Base-by-base conservation (phyloP, 495 filamentous ascomycete species). In the Neurospora sp. region DNA sequence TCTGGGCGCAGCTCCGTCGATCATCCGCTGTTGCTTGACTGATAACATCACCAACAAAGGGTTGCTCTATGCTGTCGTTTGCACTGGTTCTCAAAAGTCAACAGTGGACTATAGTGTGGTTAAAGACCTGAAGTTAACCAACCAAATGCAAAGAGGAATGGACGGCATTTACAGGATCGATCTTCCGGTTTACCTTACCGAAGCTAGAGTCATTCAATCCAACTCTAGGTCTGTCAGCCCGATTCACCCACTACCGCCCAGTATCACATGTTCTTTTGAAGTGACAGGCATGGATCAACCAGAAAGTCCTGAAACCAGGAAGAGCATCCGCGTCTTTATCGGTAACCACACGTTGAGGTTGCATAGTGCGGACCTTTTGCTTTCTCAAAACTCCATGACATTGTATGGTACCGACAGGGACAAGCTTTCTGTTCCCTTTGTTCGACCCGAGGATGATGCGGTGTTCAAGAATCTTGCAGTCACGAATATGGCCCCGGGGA, bases 1-100 rank as follows among this genome's bases (percentile, higher is more conserved):
- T 71, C 84, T 97, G 27, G 94, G 93, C 5, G 90, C 94, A 14
- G 93, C 94, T 10, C 96, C 96, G 31, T 92, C 92, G 37, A 97
- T 99, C 76, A 93, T 99, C 66, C 92, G 96, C 70, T 99, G 96
- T 84, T 98, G 96, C 95, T 84, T 98, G 72, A 92, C 90, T 9
- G 90, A 89, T 5, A 90, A 92, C 75, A 98, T 94, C 78, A 94
- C 94, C 0, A 93, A 95, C 75, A 90, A 91, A 72, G 89, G 93
- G 11, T 86, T 98, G 6, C 87, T 98, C 7, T 98, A 98, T 76
- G 96, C 96, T 37, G 94, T 91, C 39, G 86, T 97, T 23, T 99
- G 96, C 81, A 94, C 93, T 12, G 96, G 94, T 12, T 97, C 96
- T 16, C 94, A 94, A 81, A 89, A 88, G 77, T 98, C 96, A 6